Evolutionary conservation across 129 eudicot genomes (phyloP).

Genomic region (Apium graveolens): DNA sequence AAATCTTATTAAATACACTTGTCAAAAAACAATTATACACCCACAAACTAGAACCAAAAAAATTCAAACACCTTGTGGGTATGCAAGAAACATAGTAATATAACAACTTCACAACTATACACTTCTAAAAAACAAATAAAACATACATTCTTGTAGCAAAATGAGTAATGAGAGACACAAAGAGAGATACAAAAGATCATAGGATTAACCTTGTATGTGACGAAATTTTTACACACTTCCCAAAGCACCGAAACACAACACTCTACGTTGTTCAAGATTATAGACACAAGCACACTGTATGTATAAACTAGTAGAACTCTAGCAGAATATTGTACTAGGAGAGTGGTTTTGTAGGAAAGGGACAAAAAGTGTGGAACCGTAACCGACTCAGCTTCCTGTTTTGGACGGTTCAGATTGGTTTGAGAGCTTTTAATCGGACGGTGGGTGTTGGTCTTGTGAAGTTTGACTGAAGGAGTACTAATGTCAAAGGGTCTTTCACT

Average conservation of each 20-base stretch:
- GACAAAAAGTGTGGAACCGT: background rate
- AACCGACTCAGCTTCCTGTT: background rate
- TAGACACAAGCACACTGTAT: background rate
- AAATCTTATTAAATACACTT: background rate
- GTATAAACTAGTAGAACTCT: background rate
- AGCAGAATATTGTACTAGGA: background rate
- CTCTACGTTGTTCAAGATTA: no score
- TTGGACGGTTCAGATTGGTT: background rate
- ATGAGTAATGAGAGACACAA: background rate
- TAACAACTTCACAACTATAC: background rate
- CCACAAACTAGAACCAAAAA: background rate
- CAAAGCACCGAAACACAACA: background rate
- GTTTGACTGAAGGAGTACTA: background rate
- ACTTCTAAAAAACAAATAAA: background rate
- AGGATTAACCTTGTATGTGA: background rate
- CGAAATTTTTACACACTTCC: background rate
- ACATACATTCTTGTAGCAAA: background rate
- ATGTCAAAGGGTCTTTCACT: background rate
- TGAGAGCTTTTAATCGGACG: background rate
- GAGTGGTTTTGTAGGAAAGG: conserved; percentile 1
- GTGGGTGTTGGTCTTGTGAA: background rate
- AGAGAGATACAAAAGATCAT: background rate
- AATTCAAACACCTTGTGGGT: background rate
- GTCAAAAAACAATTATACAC: background rate
- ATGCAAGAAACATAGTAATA: background rate